Base-by-base conservation (phyloP, 345 rosid species). In the Populus davidiana region DNA sequence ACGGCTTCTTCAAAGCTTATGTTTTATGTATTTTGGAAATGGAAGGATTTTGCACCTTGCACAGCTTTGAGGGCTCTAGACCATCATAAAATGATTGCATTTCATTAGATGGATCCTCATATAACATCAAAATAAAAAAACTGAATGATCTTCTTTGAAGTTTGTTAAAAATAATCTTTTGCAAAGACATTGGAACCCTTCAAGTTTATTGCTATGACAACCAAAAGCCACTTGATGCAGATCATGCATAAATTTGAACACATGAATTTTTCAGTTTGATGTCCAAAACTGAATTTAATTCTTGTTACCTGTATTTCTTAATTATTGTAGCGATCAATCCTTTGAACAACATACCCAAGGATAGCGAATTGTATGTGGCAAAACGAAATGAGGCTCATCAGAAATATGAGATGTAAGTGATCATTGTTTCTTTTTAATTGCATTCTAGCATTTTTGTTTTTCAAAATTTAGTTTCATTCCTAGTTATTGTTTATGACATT, bases 331-430 rank as follows among this genome's bases (percentile, higher is more conserved):
- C 0, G 10, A 17, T 82, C 80, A 89, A 90, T 74, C 90, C 93
- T n/a, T 71, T 90, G 86, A 89, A 77, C 86, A 86, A 86, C 80
- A 79, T 92, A 70, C 98, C 99, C 0, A 93, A 90, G 79, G 98
- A 93, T 74, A 88, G 97, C 78, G 96, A 96, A 23, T 80, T 92
- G 23, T 92, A 93, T 73, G 27, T 78, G 25, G 81, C 92, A 52
- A 96, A 93, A 86, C 86, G 85, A 73, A 91, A 83, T 31, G 98
- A 96, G 81, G 96, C 98, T 17, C 72, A 84, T 66, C 96, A 79
- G 74, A 96, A 90, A 86, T 93, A 82, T 81, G 91, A 93, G 84
- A 89, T 93, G 98, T 93, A 79, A 89, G 97, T 87, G 20, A 39
- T 39, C 35, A 44, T 29, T 39, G 27, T 27, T 71, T 52, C 27